Base-by-base conservation (phyloP, 2,329 filamentous ascomycete species). In the Plectosphaerella sp. region DNA sequence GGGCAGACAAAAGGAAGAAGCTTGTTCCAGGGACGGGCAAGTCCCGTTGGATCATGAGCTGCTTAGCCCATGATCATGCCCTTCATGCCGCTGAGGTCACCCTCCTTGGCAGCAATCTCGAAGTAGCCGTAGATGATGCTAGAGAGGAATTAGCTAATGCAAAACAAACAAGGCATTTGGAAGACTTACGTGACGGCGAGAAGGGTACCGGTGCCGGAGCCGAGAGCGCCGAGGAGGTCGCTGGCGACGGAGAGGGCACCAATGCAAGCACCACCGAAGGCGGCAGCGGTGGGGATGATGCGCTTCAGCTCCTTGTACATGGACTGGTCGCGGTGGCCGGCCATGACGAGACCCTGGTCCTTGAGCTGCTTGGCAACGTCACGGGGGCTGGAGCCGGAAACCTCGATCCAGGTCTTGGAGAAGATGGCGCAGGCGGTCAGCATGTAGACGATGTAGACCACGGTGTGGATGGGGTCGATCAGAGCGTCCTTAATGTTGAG, bases 301-400 rank as follows among this genome's bases (percentile, higher is more conserved):
- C 94, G 89, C 89, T 99, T 99, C 59, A 99, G 85, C 78, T 99
- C 94, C 82, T 96, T 96, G 86, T 99, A 99, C 94, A 99, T 99
- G 80, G 89, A 95, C 83, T 97, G 93, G 74, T 99, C 95, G 77
- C 94, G 90, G 81, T 99, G 94, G 68, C 94, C 94, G 66, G 94
- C 93, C 95, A 99, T 99, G 63, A 99, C 93, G 54, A 99, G 87
- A 70, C 94, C 94, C 77, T 99, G 94, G 68, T 99, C 95, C 86
- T 99, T 99, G 72, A 99, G 86, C 79, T 97, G 94, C 86, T 99
- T 99, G 66, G 94, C 94, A 61, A 99, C 95, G 68, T 99, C 94
- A 67, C 94, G 89, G 55, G 94, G 95, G 78, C 91, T 93, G 58
- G 93, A 97, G 67, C 94, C 95, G 39, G 94, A 97, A 60, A 99